phyloP scores from a whole-genome alignment of 2,329 filamentous ascomycete species.

The Lecanoromycetidae sp. region DNA sequence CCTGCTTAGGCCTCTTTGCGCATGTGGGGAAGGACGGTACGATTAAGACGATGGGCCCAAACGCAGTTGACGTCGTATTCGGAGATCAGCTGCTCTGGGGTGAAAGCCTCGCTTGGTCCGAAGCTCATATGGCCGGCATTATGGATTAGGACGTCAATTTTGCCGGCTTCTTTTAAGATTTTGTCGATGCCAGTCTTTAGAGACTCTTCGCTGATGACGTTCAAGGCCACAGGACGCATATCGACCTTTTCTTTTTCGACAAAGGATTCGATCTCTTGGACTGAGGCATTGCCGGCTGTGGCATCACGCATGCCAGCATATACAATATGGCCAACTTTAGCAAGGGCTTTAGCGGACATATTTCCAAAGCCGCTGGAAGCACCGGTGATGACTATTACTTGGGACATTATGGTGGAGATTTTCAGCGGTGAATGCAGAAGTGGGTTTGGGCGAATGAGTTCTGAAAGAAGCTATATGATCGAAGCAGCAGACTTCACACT shows the following conservation, averaged over 20 bases:
- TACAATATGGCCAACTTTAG: constrained; percentile 15
- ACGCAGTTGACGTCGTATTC: constrained; percentile 16
- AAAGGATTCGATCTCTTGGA: background rate
- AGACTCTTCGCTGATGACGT: constrained; percentile 14
- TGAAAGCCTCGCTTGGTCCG: constrained; percentile 18
- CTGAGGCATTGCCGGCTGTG: background rate
- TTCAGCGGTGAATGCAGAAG: background rate
- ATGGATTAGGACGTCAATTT: constrained; percentile 18
- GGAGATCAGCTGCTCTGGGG: constrained; percentile 13
- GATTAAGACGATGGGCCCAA: constrained; percentile 13
- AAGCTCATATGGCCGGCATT: constrained; percentile 18
- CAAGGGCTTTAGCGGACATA: constrained; percentile 10
- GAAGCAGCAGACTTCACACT: background rate
- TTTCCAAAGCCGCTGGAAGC: constrained; percentile 12
- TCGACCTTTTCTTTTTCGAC: constrained; percentile 6
- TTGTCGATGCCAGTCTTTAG: constrained; percentile 13
- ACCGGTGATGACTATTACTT: constrained; percentile 10
- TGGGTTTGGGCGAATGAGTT: background rate
- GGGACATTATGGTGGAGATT: background rate
- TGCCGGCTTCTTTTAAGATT: constrained; percentile 15
- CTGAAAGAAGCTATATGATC: background rate
- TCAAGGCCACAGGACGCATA: constrained; percentile 11
- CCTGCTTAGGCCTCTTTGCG: constrained; percentile 4
- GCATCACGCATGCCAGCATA: constrained; percentile 16
- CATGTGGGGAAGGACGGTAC: constrained; percentile 16